phyloP scores from a whole-genome alignment of 495 filamentous ascomycete species.

The Talaromyces trachyspermus region DNA sequence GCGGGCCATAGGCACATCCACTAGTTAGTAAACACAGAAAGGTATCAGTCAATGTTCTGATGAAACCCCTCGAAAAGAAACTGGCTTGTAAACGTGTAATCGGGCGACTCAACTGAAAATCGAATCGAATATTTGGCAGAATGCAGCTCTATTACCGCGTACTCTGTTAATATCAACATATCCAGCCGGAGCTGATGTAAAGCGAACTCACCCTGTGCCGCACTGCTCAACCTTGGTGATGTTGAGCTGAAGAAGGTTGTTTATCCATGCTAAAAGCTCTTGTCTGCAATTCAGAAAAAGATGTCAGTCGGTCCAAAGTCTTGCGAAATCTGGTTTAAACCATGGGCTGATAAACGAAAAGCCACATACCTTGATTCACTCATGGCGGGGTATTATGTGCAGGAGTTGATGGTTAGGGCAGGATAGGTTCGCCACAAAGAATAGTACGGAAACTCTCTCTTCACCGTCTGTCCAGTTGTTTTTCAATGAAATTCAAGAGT shows the following conservation, averaged over 20 bases:
- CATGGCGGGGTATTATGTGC: slow-evolving; percentile 39
- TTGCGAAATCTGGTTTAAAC: too few relatives aligned
- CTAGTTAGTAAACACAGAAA: too few relatives aligned
- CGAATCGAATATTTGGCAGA: slow-evolving; percentile 95
- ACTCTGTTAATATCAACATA: too few relatives aligned
- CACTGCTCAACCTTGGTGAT: slow-evolving; percentile 98
- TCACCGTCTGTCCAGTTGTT: too few relatives aligned
- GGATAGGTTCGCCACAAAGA: too few relatives aligned
- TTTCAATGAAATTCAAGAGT: too few relatives aligned
- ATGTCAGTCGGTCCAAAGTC: not conserved
- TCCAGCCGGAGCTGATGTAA: too few relatives aligned
- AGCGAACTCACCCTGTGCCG: slow-evolving; percentile 79
- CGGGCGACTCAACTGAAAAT: slow-evolving; percentile 66
- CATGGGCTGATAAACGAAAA: too few relatives aligned
- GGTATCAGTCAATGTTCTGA: too few relatives aligned
- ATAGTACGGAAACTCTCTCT: too few relatives aligned
- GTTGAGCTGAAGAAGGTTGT: slow-evolving; percentile 94
- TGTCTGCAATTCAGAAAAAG: slow-evolving; percentile 52
- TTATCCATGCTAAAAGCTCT: slow-evolving; percentile 93
- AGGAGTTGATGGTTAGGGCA: slow-evolving; percentile 1
- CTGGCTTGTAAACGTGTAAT: too few relatives aligned
- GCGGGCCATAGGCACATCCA: slow-evolving; percentile 89
- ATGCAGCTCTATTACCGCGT: slow-evolving; percentile 79
- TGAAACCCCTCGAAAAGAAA: too few relatives aligned
- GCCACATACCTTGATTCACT: slow-evolving; percentile 49